Conservation (phyloP, 1,139 yeast genomes). For the Pneumocystis oryctolagi region DNA sequence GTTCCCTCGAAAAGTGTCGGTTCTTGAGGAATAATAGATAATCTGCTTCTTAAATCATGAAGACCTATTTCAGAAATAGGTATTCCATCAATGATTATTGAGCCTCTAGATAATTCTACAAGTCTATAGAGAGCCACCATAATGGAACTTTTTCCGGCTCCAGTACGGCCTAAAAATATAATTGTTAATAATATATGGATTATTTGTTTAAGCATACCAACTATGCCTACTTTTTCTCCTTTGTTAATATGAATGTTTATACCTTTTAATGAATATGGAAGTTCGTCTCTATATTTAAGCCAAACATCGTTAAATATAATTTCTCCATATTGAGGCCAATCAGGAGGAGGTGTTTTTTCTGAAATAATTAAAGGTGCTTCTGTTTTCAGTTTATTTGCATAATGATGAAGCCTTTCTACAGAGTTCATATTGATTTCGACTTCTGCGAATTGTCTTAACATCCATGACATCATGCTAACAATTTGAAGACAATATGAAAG, state of each 20-base stretch:
- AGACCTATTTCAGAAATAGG: constrained; percentile 62
- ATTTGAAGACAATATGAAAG: constrained; percentile 59
- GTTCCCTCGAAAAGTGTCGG: constrained; percentile 93
- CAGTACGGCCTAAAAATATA: constrained; percentile 66
- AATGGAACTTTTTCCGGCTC: constrained; percentile 69
- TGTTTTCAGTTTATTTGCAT: constrained; percentile 39
- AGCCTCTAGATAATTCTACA: constrained; percentile 49
- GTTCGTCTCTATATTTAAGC: constrained; percentile 46
- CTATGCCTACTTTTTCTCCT: constrained; percentile 47
- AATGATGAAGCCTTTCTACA: constrained; percentile 62
- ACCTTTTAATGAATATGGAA: constrained; percentile 39
- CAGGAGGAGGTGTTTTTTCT: constrained; percentile 27
- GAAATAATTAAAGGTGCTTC: constrained; percentile 36
- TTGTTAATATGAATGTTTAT: constrained; percentile 40
- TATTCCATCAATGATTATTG: constrained; percentile 57
- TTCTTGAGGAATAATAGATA: constrained; percentile 92
- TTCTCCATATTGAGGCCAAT: constrained; percentile 51
- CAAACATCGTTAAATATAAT: constrained; percentile 46
- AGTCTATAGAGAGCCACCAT: constrained; percentile 61
- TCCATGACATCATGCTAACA: constrained; percentile 43
- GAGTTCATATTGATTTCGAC: constrained; percentile 64
- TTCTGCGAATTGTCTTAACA: constrained; percentile 54
- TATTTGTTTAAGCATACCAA: neutral
- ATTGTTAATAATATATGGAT: neutral
- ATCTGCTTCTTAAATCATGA: constrained; percentile 63